phyloP scores from a whole-genome alignment of 2,329 filamentous ascomycete genomes.

The Elsinoe fawcettii region DNA sequence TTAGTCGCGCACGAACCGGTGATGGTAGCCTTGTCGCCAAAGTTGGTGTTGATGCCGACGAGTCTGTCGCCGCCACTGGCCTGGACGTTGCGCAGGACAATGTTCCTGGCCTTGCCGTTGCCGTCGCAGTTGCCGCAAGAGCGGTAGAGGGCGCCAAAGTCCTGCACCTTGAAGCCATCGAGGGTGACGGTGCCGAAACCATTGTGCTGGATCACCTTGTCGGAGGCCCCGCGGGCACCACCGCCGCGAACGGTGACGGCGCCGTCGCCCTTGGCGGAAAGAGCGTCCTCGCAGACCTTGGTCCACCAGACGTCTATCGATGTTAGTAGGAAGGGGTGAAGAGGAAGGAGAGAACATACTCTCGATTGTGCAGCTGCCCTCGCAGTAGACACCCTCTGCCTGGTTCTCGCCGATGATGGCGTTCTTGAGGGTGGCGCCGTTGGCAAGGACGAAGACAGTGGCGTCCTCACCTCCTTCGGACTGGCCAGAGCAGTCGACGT shows the following conservation, averaged over 20 bases:
- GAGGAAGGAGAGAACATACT: constrained; percentile 17
- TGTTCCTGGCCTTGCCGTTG: constrained; percentile 32
- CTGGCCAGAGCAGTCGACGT: constrained; percentile 32
- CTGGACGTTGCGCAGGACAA: constrained; percentile 38
- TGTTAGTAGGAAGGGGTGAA: background rate
- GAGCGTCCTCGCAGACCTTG: constrained; percentile 36
- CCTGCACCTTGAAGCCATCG: constrained; percentile 36
- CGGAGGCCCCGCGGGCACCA: constrained; percentile 32
- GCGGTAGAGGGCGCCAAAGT: constrained; percentile 44
- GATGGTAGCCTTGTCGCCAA: constrained; percentile 40
- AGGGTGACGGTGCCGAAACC: constrained; percentile 34
- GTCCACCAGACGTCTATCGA: constrained; percentile 37
- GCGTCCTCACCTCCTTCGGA: constrained; percentile 23
- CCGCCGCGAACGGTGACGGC: constrained; percentile 29
- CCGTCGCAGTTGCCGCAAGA: constrained; percentile 45
- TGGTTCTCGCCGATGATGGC: constrained; percentile 47
- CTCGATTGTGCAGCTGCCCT: constrained; percentile 40
- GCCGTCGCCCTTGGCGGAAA: constrained; percentile 24
- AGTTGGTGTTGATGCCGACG: constrained; percentile 47
- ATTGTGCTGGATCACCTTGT: constrained; percentile 40
- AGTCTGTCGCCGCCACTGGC: constrained; percentile 37
- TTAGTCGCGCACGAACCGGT: constrained; percentile 34
- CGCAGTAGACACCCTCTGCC: constrained; percentile 46
- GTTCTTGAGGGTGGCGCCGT: constrained; percentile 45
- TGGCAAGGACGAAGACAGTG: constrained; percentile 47